A percentile compares a stretch with the other conserved stretches of the same genome.
phyloP scores from a whole-genome alignment of 1,284 basidiomycete genomes.

The Austropuccinia psidii region DNA sequence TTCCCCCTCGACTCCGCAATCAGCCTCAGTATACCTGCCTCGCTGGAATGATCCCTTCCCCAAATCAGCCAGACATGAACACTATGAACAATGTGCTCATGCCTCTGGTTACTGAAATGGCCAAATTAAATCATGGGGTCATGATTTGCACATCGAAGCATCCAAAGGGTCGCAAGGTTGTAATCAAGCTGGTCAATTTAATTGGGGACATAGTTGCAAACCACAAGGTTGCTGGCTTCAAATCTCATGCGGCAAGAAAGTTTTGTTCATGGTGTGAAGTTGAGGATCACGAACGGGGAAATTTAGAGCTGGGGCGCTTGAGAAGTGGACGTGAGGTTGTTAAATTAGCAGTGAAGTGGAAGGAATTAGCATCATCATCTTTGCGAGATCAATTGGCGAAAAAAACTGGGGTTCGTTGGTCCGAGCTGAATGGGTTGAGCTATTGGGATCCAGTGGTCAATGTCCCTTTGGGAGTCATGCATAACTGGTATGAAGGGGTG shows the following conservation, averaged over 20 bases:
- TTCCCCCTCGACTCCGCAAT: constrained; percentile 4
- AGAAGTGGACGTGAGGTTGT: too few species aligned
- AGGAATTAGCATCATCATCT: background rate
- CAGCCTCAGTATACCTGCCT: constrained; percentile 8
- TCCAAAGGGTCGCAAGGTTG: constrained; percentile 3
- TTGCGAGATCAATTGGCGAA: background rate
- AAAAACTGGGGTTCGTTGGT: constrained; percentile 7
- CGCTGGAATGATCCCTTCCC: constrained; percentile 20
- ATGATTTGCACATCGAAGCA: background rate
- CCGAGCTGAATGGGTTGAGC: constrained; percentile 2
- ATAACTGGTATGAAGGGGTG: constrained; percentile 23
- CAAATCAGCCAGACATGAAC: background rate
- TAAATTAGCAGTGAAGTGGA: background rate
- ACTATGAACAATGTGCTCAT: too few species aligned
- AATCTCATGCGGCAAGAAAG: background rate
- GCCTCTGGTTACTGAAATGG: too few species aligned
- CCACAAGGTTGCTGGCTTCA: constrained; percentile 9
- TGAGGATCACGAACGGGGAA: too few species aligned
- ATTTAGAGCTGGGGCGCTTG: too few species aligned
- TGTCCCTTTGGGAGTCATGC: constrained; percentile 12
- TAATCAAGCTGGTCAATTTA: background rate
- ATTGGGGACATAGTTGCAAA: constrained; percentile 6
- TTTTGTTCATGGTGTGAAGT: constrained; percentile 17
- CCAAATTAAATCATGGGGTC: background rate
- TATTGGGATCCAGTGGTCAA: constrained; percentile 9